Evolutionary conservation across 805 yeast species (phyloP).

Genomic region (Metschnikowia peoriensis): DNA sequence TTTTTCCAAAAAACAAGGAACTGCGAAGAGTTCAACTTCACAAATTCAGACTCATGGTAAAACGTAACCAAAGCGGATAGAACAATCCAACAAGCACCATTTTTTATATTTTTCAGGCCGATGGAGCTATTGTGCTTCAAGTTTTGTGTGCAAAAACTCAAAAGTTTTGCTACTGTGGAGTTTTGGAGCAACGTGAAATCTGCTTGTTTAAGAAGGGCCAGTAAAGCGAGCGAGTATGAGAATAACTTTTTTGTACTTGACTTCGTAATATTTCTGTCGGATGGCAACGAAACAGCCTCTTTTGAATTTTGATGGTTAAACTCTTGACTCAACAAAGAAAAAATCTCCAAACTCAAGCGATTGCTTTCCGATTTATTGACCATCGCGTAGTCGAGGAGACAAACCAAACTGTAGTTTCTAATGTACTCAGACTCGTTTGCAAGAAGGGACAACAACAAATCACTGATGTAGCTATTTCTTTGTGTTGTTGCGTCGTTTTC

Average conservation of each 20-base stretch:
- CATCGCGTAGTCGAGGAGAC: slow-evolving; percentile 30
- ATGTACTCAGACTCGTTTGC: slow-evolving; percentile 34
- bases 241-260: slow-evolving; percentile 23
- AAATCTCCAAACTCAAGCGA: slow-evolving; percentile 31
- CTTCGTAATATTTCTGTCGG: slow-evolving; percentile 21
- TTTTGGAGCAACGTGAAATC: slow-evolving; percentile 35
- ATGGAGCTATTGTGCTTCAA: slow-evolving; percentile 35
- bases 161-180: slow-evolving; percentile 38
- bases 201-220: slow-evolving; percentile 36
- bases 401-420: slow-evolving; percentile 33
- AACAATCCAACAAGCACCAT: slow-evolving; percentile 42
- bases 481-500: slow-evolving; percentile 18
- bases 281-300: slow-evolving; percentile 2
- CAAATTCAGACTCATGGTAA: slow-evolving; percentile 41
- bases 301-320: slow-evolving; percentile 12
- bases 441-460: slow-evolving; percentile 30
- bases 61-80: slow-evolving; percentile 40
- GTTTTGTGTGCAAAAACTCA: slow-evolving; percentile 46
- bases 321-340: slow-evolving; percentile 30
- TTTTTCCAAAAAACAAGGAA: slow-evolving; percentile 45
- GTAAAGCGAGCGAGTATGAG: slow-evolving; percentile 36
- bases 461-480: slow-evolving; percentile 27
- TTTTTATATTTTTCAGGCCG: slow-evolving; percentile 23
- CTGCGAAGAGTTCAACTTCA: slow-evolving; percentile 43
- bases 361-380: slow-evolving; percentile 36